Evolutionary conservation across 2,329 filamentous ascomycete species (phyloP).

Genomic region (Talaromyces sp.): DNA sequence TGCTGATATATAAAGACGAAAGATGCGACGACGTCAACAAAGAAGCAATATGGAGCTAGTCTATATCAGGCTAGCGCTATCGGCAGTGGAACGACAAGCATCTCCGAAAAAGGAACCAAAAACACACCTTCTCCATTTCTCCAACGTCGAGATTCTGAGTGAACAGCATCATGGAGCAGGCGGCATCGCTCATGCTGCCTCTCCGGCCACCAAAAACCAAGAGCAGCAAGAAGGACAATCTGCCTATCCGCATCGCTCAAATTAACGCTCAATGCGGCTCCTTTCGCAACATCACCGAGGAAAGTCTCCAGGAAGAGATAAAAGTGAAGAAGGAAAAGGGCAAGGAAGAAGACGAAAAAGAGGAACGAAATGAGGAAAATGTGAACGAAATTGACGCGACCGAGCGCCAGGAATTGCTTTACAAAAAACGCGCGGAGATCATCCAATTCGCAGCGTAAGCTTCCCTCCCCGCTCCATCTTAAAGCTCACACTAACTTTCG

Average conservation of each 20-base stretch:
- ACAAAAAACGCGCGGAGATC: conserved; percentile 45
- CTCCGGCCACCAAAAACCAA: conserved; percentile 54
- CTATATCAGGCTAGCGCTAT: neutral
- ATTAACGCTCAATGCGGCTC: conserved; percentile 76
- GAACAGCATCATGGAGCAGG: conserved; percentile 23
- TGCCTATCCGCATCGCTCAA: conserved; percentile 74
- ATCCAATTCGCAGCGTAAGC: conserved; percentile 41
- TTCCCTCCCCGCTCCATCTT: neutral
- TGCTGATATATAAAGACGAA: neutral
- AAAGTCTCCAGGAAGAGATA: conserved; percentile 67
- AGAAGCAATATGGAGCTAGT: neutral
- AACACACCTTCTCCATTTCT: neutral
- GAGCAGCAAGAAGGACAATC: conserved; percentile 54
- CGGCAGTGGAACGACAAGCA: neutral
- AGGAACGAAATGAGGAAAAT: conserved; percentile 41
- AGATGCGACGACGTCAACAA: neutral
- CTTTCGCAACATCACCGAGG: conserved; percentile 76
- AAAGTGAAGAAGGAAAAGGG: conserved; percentile 48
- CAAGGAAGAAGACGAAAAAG: conserved; percentile 38
- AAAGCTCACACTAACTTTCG: neutral
- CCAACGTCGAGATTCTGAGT: neutral
- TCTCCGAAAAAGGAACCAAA: neutral
- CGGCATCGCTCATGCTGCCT: conserved; percentile 52
- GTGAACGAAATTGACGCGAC: conserved; percentile 35
- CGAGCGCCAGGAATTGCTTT: conserved; percentile 41